phyloP scores from a whole-genome alignment of 768 basidiomycete species.

The Leucocoprinus leucothites region DNA sequence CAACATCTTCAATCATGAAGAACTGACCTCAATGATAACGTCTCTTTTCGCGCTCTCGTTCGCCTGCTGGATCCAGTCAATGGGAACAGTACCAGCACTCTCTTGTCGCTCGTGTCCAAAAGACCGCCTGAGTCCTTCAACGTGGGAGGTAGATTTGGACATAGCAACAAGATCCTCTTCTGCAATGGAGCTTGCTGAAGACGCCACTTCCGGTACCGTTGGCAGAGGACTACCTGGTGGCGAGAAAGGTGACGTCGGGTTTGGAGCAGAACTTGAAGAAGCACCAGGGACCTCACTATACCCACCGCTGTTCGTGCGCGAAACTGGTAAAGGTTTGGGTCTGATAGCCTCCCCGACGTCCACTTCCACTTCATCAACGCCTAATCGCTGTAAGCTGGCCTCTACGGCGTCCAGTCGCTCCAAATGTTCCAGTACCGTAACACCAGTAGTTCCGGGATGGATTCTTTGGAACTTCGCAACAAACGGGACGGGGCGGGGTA shows the following conservation, averaged over 20 bases:
- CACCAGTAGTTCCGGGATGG: constrained; percentile 84
- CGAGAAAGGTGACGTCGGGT: constrained; percentile 42
- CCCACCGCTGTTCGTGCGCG: constrained; percentile 12
- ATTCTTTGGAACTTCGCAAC: constrained; percentile 81
- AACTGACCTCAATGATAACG: constrained; percentile 70
- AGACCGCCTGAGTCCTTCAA: constrained; percentile 38
- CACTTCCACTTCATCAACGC: constrained; percentile 52
- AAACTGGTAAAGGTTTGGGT: constrained; percentile 21
- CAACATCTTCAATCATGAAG: neutral
- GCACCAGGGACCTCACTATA: constrained; percentile 7
- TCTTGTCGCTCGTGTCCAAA: constrained; percentile 6
- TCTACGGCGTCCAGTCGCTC: constrained; percentile 84
- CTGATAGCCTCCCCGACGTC: constrained; percentile 60
- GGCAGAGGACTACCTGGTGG: constrained; percentile 59
- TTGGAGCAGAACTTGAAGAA: constrained; percentile 12
- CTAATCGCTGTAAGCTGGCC: constrained; percentile 73
- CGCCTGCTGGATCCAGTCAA: constrained; percentile 45
- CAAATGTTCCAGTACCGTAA: constrained; percentile 80
- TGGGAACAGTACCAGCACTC: constrained; percentile 16
- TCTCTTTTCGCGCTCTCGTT: constrained; percentile 46
- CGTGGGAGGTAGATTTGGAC: constrained; percentile 75
- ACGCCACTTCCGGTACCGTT: constrained; percentile 54
- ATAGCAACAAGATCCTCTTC: constrained; percentile 72
- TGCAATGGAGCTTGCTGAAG: constrained; percentile 51
- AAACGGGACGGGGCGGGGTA: constrained; percentile 76